Conservation (phyloP, 2,329 filamentous ascomycete species). For the Blastomyces gilchristii region DNA sequence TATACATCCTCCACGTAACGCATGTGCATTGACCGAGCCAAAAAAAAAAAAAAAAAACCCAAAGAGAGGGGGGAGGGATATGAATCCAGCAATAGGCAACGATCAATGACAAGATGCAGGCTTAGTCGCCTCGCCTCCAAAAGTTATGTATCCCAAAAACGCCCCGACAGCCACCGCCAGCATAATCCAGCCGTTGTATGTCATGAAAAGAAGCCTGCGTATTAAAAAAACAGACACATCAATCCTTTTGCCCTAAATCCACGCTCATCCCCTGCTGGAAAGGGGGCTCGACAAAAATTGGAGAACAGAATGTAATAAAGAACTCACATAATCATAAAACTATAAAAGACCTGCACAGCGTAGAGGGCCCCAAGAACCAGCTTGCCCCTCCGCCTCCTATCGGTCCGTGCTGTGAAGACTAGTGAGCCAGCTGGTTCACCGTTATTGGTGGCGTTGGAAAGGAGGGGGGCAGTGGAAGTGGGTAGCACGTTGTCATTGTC, state of each 20-base stretch:
- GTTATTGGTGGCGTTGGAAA: constrained; percentile 8
- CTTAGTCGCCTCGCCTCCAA: constrained; percentile 67
- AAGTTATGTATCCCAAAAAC: constrained; percentile 76
- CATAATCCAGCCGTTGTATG: constrained; percentile 99
- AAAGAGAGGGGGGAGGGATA: background rate
- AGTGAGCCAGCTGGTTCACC: constrained; percentile 53
- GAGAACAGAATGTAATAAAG: background rate
- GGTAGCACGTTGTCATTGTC: constrained; percentile 14
- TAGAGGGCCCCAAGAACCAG: constrained; percentile 75
- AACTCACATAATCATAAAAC: constrained; percentile 97
- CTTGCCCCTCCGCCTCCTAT: constrained; percentile 57
- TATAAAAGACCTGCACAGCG: constrained; percentile 92
- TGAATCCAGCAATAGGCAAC: background rate
- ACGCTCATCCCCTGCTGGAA: background rate
- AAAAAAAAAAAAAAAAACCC: background rate
- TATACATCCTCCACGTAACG: too few relatives aligned
- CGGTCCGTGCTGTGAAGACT: constrained; percentile 59
- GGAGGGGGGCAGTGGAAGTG: constrained; percentile 11
- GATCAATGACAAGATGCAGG: constrained; percentile 79
- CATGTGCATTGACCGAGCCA: too few relatives aligned
- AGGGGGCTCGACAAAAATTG: background rate
- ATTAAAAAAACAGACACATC: background rate
- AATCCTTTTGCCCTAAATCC: background rate
- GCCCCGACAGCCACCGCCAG: constrained; percentile 78
- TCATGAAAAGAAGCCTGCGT: constrained; percentile 92